phyloP scores from a whole-genome alignment of 441 rosid species.

The Gossypium gossypioides region DNA sequence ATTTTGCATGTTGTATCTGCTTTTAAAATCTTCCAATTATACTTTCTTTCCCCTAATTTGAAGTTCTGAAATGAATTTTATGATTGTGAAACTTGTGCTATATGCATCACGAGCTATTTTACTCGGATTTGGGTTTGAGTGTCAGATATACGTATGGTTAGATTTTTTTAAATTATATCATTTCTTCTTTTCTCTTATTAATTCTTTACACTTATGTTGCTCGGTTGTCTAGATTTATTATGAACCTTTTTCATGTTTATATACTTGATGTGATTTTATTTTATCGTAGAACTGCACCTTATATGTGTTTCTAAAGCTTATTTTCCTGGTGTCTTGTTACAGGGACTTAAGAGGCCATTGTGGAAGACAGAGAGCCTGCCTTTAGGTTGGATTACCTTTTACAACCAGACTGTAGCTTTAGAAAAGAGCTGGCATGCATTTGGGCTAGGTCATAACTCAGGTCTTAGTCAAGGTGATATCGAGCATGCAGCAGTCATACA shows the following conservation, averaged over 20 bases:
- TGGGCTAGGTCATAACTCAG: slow-evolving; percentile 64
- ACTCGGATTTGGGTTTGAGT: no score
- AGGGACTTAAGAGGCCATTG: slow-evolving; percentile 55
- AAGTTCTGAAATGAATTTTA: not conserved
- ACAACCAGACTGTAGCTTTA: slow-evolving; percentile 40
- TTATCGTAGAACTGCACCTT: not conserved
- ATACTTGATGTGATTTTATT: not conserved
- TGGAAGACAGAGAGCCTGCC: slow-evolving; percentile 78
- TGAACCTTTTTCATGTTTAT: not conserved
- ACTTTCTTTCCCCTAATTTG: not conserved
- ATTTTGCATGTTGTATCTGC: not conserved
- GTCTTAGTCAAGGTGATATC: slow-evolving; percentile 28
- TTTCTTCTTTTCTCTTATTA: not conserved
- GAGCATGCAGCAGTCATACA: slow-evolving; percentile 69
- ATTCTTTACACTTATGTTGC: not conserved
- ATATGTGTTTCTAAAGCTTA: not conserved
- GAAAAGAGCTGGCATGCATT: slow-evolving; percentile 65
- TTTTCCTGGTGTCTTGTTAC: slow-evolving; percentile 21
- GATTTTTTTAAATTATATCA: not conserved
- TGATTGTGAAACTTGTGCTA: not conserved
- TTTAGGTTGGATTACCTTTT: slow-evolving; percentile 67
- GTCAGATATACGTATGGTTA: no score
- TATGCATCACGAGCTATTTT: not conserved
- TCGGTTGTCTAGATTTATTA: not conserved
- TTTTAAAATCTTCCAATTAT: not conserved